phyloP scores from a whole-genome alignment of 2,329 filamentous ascomycete species.

The Fusarium chuoi region DNA sequence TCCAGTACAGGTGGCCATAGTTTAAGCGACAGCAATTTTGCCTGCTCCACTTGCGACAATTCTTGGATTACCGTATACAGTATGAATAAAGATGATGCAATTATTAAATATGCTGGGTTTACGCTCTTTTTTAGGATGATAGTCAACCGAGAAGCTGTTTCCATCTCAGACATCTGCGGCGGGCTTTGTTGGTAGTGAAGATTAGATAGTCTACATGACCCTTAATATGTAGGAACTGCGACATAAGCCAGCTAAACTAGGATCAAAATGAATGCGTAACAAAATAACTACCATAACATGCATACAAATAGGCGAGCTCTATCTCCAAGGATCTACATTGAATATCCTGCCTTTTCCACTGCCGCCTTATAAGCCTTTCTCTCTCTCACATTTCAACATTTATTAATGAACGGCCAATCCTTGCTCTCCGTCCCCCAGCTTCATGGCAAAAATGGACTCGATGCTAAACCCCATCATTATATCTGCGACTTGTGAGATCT shows the following conservation, averaged over 20 bases:
- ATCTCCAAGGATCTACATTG: rapidly evolving
- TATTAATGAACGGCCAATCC: neutral
- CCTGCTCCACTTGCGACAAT: neutral
- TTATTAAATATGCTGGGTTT: too few relatives aligned
- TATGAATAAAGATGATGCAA: too few relatives aligned
- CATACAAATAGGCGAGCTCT: too few relatives aligned
- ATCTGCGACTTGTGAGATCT: neutral
- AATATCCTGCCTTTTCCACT: neutral
- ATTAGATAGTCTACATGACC: rapidly evolving
- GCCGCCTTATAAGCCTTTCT: neutral
- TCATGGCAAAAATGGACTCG: neutral
- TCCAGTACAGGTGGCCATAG: too few relatives aligned
- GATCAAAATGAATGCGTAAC: too few relatives aligned
- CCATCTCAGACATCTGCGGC: too few relatives aligned
- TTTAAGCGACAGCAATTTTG: neutral
- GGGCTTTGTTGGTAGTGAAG: neutral
- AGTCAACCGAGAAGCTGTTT: too few relatives aligned
- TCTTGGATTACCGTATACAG: too few relatives aligned
- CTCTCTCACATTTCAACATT: too few relatives aligned
- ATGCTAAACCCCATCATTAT: neutral
- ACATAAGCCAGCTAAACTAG: rapidly evolving
- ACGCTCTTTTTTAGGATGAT: too few relatives aligned
- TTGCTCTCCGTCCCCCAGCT: neutral
- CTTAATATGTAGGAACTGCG: rapidly evolving
- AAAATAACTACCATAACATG: too few relatives aligned